A percentile compares a stretch with the other conserved stretches of the same genome.
Conservation (phyloP, 306 rosid genomes). For the Delonix regia region DNA sequence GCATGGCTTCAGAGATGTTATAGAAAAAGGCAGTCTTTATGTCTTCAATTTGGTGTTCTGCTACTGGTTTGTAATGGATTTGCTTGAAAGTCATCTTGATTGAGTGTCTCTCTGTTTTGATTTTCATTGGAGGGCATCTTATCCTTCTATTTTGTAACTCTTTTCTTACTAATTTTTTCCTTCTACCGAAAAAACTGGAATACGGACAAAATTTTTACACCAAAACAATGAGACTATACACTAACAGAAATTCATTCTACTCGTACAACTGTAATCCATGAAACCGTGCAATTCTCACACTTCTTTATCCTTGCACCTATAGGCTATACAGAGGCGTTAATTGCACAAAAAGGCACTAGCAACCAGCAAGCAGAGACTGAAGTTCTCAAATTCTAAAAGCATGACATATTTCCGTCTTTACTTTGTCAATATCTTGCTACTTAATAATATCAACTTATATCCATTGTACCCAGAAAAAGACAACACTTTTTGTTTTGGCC, state of each 20-base stretch:
- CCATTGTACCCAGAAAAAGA: not conserved
- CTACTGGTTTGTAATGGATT: not conserved
- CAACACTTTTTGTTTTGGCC: not conserved
- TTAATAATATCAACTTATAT: not conserved
- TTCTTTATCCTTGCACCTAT: not conserved
- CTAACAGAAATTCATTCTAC: not conserved
- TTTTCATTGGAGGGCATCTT: not conserved
- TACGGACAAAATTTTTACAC: not conserved
- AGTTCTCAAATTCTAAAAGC: not conserved
- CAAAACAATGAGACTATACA: not conserved
- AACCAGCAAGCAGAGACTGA: slow-evolving; percentile 26
- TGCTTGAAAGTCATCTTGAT: not conserved
- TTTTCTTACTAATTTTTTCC: not conserved
- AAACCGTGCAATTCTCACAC: not conserved
- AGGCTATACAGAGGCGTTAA: not conserved
- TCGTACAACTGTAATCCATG: not conserved
- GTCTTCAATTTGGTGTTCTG: too few relatives aligned
- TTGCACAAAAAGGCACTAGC: slow-evolving; percentile 18
- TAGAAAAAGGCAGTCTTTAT: too few relatives aligned
- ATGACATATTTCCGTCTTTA: not conserved
- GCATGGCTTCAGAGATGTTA: too few relatives aligned
- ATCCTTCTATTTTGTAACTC: not conserved
- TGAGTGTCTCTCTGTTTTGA: not conserved
- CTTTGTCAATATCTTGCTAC: not conserved
- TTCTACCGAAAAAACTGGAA: not conserved